Percentiles rank a stretch among this genome's conserved stretches.
Conservation (phyloP, 2,329 filamentous ascomycete species). For the Colletotrichum musae region DNA sequence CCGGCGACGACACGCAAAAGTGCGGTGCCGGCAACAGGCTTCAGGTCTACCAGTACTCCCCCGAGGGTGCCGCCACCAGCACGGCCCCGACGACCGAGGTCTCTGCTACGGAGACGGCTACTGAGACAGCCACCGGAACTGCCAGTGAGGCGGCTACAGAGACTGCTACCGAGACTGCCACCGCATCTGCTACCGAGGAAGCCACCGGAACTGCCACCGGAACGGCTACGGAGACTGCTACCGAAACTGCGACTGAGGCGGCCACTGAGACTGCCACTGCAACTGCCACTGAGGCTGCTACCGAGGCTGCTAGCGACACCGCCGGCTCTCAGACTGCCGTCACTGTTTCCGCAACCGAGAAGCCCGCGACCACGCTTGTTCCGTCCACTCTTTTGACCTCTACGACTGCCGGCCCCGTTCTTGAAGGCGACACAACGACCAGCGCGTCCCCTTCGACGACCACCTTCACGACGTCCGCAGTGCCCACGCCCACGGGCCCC, state of each 20-base stretch:
- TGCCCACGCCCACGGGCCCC: conserved; percentile 45
- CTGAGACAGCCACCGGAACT: background rate
- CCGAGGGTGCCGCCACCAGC: background rate
- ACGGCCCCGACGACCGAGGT: background rate
- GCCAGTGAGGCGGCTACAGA: background rate
- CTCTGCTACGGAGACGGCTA: background rate
- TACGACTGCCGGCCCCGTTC: background rate
- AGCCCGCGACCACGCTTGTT: background rate
- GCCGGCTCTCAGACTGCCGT: background rate
- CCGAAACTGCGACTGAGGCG: background rate
- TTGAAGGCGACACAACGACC: background rate
- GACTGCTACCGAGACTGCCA: background rate
- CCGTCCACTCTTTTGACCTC: background rate
- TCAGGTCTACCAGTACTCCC: conserved; percentile 50
- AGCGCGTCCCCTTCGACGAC: background rate
- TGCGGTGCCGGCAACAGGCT: conserved; percentile 54
- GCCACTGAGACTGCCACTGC: background rate
- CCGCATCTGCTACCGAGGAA: background rate
- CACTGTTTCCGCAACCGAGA: background rate
- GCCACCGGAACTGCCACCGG: background rate
- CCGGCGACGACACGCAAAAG: conserved; percentile 50
- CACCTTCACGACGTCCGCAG: background rate
- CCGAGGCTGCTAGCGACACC: background rate
- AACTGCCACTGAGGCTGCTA: background rate
- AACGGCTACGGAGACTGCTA: background rate